Conservation (phyloP, 108 stramenopile genomes). For the Chaetoceros tenuissimus region DNA sequence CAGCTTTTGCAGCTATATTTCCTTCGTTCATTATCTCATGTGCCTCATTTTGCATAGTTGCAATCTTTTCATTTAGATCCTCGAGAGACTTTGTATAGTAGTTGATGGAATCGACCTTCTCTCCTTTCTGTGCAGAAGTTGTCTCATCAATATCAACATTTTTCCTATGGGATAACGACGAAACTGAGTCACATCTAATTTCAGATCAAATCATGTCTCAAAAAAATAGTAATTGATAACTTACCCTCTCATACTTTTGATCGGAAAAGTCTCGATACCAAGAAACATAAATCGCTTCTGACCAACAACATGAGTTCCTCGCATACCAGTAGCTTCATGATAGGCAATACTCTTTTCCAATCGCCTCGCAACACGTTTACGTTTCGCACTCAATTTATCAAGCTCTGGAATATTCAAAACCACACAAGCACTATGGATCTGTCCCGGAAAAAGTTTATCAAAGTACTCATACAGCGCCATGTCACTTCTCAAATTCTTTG, state of each 20-base stretch:
- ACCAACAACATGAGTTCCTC: slow-evolving; percentile 72
- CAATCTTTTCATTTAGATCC: slow-evolving; percentile 30
- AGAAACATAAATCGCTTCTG: slow-evolving; percentile 51
- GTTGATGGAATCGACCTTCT: slow-evolving; percentile 36
- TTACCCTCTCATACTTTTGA: too few relatives aligned
- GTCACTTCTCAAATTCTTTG: slow-evolving; percentile 71
- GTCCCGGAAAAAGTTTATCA: slow-evolving; percentile 72
- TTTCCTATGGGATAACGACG: not conserved
- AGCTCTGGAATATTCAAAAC: slow-evolving; percentile 76
- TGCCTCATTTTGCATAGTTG: slow-evolving; percentile 28
- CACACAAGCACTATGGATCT: slow-evolving; percentile 63
- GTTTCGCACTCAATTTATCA: slow-evolving; percentile 41
- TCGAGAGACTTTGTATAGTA: slow-evolving; percentile 33
- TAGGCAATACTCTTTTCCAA: slow-evolving; percentile 78
- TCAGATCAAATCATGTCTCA: slow-evolving; percentile 30
- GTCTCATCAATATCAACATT: slow-evolving; percentile 10
- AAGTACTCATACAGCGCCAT: slow-evolving; percentile 78
- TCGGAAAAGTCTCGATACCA: slow-evolving; percentile 61
- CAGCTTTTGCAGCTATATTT: slow-evolving; percentile 22
- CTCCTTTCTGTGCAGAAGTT: slow-evolving; percentile 19
- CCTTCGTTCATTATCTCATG: slow-evolving; percentile 26
- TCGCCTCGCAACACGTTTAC: slow-evolving; percentile 50
- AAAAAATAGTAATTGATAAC: too few relatives aligned
- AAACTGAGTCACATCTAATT: slow-evolving; percentile 20
- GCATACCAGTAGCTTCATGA: slow-evolving; percentile 48